Evolutionary conservation across 352 stramenopile species (phyloP), one percentile per base, ranked within the genome.

Genomic region (Peronospora destructor): DNA sequence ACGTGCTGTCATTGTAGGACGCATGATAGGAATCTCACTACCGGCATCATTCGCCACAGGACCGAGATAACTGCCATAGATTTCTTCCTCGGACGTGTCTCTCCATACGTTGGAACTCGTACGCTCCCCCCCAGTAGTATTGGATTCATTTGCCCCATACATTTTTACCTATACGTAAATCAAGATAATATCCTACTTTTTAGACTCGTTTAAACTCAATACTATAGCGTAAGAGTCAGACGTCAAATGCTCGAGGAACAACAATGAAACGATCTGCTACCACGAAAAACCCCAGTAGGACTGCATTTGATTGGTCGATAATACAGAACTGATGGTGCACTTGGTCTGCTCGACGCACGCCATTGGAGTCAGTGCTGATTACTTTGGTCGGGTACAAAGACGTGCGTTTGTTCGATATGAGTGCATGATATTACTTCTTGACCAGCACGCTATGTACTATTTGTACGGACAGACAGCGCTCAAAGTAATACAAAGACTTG

Each of bases 31-130:
- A 10, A 73, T 57, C 32, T 73, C 65, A 21, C 45, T 61, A 30
- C 37, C 53, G 10, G 59, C 44, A 53, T 73, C 61, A 16, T 71
- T 65, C 13, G 30, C 51, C 10, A 49, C 38, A 37, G 62, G 67
- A 43, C 78, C 73, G 37, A 89, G 48, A 57, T 90, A 90, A 45
- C 65, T 78, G 21, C 78, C 78, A 49, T 87, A 90, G 43, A 76
- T 71, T 51, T 87, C 73, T 39, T 84, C 80, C 26, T 79, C 75
- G 2, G 59, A 72, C 52, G 73, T 85, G 62, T 91, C 80, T 44
- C 72, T 68, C 80, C 80, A 91, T 39, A 91, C 71, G 42, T 76
- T 76, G 17, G 66, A 69, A 35, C 60, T 38, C 13, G 49, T 59
- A 43, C 53, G 61, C 29, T 73, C 56, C 33, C 61, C 61, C n/a